Conservation (phyloP, 371 early-diverging fungal species). For the Apophysomyces trapeziformis region DNA sequence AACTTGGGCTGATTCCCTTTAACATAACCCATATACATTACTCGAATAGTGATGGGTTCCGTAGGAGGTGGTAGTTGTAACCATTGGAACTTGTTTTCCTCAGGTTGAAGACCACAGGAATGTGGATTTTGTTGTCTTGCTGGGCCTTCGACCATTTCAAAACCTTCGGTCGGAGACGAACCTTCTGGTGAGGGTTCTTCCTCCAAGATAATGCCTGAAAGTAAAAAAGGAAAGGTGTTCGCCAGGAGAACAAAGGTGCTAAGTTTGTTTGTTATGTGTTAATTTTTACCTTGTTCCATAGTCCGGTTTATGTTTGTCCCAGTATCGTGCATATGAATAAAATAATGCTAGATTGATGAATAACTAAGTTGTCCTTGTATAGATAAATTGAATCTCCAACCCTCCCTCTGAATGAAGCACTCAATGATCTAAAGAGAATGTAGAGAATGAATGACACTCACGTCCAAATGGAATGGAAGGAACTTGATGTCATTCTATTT, state of each 20-base stretch:
- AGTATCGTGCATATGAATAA: constrained; percentile 1
- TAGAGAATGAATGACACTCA: no score
- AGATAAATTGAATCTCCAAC: no score
- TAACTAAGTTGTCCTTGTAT: no score
- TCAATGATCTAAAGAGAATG: no score
- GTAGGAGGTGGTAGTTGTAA: not conserved
- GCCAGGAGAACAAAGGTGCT: no score
- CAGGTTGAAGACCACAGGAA: not conserved
- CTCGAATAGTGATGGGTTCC: constrained; percentile 11
- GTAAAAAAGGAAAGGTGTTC: not conserved
- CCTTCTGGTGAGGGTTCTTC: not conserved
- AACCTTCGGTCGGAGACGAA: not conserved
- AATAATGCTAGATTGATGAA: not conserved
- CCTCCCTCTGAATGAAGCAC: no score
- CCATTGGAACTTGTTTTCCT: not conserved
- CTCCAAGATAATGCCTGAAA: not conserved
- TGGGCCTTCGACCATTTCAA: not conserved
- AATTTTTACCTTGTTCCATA: not conserved
- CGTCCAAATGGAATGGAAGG: no score
- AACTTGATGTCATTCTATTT: no score
- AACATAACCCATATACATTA: constrained; percentile 19
- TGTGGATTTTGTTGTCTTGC: not conserved
- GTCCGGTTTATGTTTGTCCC: not conserved
- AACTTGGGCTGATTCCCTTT: constrained; percentile 2
- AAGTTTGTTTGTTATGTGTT: not conserved